Base-by-base conservation (phyloP, 2,329 filamentous ascomycete genomes). In the Colletotrichum euphorbiae region DNA sequence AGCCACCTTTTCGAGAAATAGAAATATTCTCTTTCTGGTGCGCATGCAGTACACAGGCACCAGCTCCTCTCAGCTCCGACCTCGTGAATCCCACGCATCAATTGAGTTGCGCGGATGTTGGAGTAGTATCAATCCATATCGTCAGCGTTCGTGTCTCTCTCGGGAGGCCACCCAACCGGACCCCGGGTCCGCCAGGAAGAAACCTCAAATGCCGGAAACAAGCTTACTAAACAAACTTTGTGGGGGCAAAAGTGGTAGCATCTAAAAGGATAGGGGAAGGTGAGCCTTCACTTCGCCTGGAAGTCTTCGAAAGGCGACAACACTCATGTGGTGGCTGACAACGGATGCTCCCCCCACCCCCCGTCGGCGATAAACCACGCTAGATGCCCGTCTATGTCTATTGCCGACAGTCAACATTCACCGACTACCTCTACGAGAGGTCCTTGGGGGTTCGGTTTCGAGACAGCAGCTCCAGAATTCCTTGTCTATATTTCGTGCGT, bases 401-500 rank as follows among this genome's bases (percentile, higher is more conserved):
- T 40, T 15, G 19, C 31, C 21, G 50, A 33, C 56, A 17, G 21
- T 42, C 19, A 61, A 43, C 43, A 56, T 24, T 11, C 19, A 42
- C 19, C 57, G 40, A 28, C 46, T 33, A 40, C 36, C 11, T 46
- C 38, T 17, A 2, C 19, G 21, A 51, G 28, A 42, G 36, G 63
- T 51, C 3, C 3, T 4, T 24, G 57, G 31, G 65, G 65, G 54
- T 59, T 42, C 13, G n/a, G 48, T 50, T 45, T 51, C 19, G 57
- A 63, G 48, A 68, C 38, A 33, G 61, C 72, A 61, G 69, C 28
- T 70, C 61, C 46, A 51, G 67, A 45, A 67, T 68, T 66, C 69
- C 63, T 68, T 70, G 45, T 61, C 70, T 72, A 71, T 73, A 73
- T 62, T 58, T 58, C 62, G 28, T 64, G 38, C 43, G 66, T 58